Base-by-base conservation (phyloP, 2,329 filamentous ascomycete genomes). In the Fusarium udum region DNA sequence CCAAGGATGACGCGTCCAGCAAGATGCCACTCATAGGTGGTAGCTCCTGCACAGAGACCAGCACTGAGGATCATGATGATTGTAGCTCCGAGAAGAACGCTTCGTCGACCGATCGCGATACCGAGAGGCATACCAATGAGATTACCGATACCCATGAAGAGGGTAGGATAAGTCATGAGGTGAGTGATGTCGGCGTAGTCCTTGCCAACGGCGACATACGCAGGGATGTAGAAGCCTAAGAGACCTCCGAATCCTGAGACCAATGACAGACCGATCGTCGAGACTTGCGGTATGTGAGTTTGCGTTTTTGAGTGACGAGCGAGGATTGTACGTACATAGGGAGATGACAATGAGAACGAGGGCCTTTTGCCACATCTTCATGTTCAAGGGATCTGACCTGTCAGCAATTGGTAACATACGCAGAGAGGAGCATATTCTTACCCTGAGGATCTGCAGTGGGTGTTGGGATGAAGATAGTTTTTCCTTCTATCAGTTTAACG, bases 1-100 rank as follows among this genome's bases (percentile, higher is more conserved):
- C 73, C 73, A 6, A 75, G 63, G 6, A 75, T 34, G 16, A 74
- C 31, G 16, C 73, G 71, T 10, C 64, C 57, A 4, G 58, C 71
- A n/a, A 75, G 68, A 45, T 75, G 73, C 73, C 71, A 74, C 28
- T 75, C 73, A 26, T 75, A 75, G n/a, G 45, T 75, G 11, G 70
- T 55, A 15, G 73, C 67, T 2, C 64, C 65, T 0, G 73, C 73
- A 42, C 73, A 75, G 11, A 75, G 46, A 8, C 69, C 68, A 11
- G 73, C 60, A 6, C 73, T 73, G 31, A 71, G 51, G 53, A 75
- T 72, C 73, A 75, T 75, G 39, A 75, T 48, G 28, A 67, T 45
- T 43, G 73, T 75, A 18, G 73, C 71, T 20, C 24, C 64, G 36
- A 75, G 71, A 15, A 75, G 73, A 20, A 75, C 73, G 45, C 74